Evolutionary conservation across 495 filamentous ascomycete genomes (phyloP), one percentile per base, ranked within the genome.

Genomic region (Aspergillus sclerotiicarbonarius): DNA sequence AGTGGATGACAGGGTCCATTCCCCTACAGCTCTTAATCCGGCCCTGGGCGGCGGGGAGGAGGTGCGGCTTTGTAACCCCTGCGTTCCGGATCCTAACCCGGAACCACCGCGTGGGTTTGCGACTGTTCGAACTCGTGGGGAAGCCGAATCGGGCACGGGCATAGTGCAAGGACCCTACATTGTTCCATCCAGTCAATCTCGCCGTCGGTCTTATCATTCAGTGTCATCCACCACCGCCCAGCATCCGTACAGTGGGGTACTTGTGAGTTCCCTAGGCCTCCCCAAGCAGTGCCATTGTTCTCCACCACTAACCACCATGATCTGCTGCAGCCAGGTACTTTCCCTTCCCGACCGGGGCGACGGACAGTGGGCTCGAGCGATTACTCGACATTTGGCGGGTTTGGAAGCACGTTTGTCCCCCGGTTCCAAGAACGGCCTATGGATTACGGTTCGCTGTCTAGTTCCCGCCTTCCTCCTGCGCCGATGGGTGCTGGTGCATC

Each of bases 31-130:
- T 19, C 46, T 75, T 45, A 73, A 89, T 57, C 79, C 80, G 21
- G 79, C 82, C 10, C 76, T 90, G 3, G 86, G 84, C 25, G 92
- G 92, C 43, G 91, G 92, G 10, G 90, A 92, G 67, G 85, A 90
- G 73, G 92, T 97, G 39, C 83, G 92, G 51, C 85, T 97, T 10
- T 97, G 92, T 79, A 96, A 97, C 66, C 92, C 92, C 1, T 97
- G 92, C 66, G 92, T 96, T 19, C 92, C 91, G 25, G 92, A 96
- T 71, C 92, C 92, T 3, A 95, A 94, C 62, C 88, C 82, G 15
- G 81, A 86, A 31, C 91, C 90, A 8, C 75, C 73, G 2, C 62
- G 67, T 30, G 65, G 65, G 12, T 78, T 71, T 51, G 51, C 55
- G 13, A 48, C 66, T 37, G 46, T 70, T 29, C 68, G 70, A 29